These are phyloP conservation scores for Spizellomyces sp. DNA, from an alignment of 192 early-diverging fungal species.

Conservation along the genomic window DNA sequence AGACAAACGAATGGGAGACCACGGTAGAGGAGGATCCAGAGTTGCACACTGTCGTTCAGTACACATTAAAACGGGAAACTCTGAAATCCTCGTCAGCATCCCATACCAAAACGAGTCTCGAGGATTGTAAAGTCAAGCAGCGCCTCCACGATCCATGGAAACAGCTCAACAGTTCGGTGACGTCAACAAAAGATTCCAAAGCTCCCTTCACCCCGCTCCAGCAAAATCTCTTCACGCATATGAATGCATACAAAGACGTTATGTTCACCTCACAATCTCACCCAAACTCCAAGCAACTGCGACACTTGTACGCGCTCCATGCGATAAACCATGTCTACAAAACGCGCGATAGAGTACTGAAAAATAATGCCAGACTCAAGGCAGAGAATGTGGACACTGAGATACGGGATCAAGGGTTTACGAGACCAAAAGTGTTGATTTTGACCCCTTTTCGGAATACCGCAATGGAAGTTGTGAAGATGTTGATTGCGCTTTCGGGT, in stretches of 20 bases:
- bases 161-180: constrained; percentile 11
- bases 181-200: neutral
- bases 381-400: constrained; percentile 50
- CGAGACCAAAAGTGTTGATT: constrained; percentile 89
- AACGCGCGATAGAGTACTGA: constrained; percentile 71
- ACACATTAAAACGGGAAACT: neutral
- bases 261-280: constrained; percentile 65
- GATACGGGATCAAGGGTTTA: constrained; percentile 93
- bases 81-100: neutral
- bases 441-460: constrained; percentile 84
- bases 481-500: constrained; percentile 74
- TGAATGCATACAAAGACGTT: constrained; percentile 80
- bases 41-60: constrained; percentile 35
- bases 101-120: neutral
- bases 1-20: constrained; percentile 45
- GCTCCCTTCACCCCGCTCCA: constrained; percentile 37
- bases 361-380: constrained; percentile 76
- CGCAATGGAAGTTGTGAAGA: constrained; percentile 77
- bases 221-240: constrained; percentile 17
- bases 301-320: constrained; percentile 76
- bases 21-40: constrained; percentile 28
- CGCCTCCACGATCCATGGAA: constrained; percentile 18
- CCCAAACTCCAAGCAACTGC: constrained; percentile 69
- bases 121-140: constrained; percentile 14
- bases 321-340: constrained; percentile 91